Evolutionary conservation across 2,329 filamentous ascomycete species (phyloP).

Genomic region (Fusarium foetens): DNA sequence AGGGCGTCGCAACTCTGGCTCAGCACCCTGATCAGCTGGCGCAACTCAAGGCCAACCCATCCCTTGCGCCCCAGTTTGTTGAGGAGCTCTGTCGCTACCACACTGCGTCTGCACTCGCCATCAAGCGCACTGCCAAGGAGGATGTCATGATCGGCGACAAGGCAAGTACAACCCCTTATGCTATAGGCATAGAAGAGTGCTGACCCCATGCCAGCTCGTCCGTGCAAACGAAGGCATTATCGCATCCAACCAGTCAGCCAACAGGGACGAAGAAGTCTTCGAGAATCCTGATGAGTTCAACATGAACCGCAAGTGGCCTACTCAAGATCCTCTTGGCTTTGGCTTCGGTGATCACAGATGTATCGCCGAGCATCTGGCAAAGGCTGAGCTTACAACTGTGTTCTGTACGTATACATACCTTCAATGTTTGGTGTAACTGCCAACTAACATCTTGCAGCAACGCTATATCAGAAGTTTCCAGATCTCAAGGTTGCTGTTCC

Average conservation of each 20-base stretch:
- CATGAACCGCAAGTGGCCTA: slow-evolving; percentile 50
- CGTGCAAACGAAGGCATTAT: slow-evolving; percentile 59
- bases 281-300: slow-evolving; percentile 55
- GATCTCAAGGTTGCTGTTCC: slow-evolving; percentile 15
- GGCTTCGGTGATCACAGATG: slow-evolving; percentile 60
- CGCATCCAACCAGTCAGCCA: slow-evolving; percentile 58
- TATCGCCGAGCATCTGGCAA: slow-evolving; percentile 57
- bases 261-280: slow-evolving; percentile 59
- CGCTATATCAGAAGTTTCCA: slow-evolving; percentile 12
- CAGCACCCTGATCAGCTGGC: slow-evolving; percentile 56
- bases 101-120: slow-evolving; percentile 58
- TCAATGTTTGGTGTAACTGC: rapidly evolving
- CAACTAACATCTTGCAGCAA: background rate
- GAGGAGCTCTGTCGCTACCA: slow-evolving; percentile 61
- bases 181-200: background rate
- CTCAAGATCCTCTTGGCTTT: slow-evolving; percentile 54
- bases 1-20: slow-evolving; percentile 58
- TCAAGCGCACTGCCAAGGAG: slow-evolving; percentile 59
- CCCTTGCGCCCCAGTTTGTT: slow-evolving; percentile 53
- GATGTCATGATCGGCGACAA: slow-evolving; percentile 57
- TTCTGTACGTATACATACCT: background rate
- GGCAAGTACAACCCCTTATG: slow-evolving; percentile 28
- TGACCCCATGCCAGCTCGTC: slow-evolving; percentile 44
- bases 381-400: slow-evolving; percentile 19
- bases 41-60: slow-evolving; percentile 53